Conservation (phyloP, 768 basidiomycete genomes). For the Termitomyces sp. region DNA sequence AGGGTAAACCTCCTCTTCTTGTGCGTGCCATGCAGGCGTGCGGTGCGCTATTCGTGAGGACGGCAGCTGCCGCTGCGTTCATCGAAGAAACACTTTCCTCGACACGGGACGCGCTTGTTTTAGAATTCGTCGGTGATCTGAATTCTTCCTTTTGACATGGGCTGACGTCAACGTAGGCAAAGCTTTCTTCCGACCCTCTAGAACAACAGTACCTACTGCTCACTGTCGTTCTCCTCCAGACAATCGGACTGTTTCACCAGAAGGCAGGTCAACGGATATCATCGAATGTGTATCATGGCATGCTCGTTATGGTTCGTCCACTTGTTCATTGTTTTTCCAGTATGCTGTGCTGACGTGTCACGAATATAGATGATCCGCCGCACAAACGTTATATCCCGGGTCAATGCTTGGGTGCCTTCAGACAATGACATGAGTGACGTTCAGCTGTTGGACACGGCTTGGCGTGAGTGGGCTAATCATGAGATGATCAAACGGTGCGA, state of each 20-base stretch:
- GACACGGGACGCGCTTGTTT: conserved; percentile 45
- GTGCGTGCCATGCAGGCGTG: conserved; percentile 57
- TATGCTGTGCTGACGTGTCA: background rate
- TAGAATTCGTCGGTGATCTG: conserved; percentile 48
- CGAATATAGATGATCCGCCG: conserved; percentile 42
- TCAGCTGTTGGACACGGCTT: conserved; percentile 35
- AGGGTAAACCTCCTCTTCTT: conserved; percentile 46
- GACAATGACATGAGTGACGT: conserved; percentile 35
- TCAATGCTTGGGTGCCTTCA: conserved; percentile 41
- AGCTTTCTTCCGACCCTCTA: conserved; percentile 26
- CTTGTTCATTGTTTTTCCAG: background rate
- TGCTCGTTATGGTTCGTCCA: conserved; percentile 53
- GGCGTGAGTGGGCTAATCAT: conserved; percentile 55
- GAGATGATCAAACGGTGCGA: conserved; percentile 57
- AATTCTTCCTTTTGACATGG: conserved; percentile 4
- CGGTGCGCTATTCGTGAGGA: conserved; percentile 57
- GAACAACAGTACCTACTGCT: conserved; percentile 43
- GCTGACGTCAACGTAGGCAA: conserved; percentile 30
- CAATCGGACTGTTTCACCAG: conserved; percentile 54
- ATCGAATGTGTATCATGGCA: conserved; percentile 54
- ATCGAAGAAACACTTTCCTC: conserved; percentile 40
- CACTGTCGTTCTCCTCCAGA: conserved; percentile 50
- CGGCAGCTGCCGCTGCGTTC: conserved; percentile 42
- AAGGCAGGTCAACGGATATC: conserved; percentile 42
- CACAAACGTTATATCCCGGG: conserved; percentile 39